A percentile compares a stretch with the other conserved stretches of the same genome.
Conservation (phyloP, 2,329 filamentous ascomycete genomes). For the Taxawa tesnikishii region DNA sequence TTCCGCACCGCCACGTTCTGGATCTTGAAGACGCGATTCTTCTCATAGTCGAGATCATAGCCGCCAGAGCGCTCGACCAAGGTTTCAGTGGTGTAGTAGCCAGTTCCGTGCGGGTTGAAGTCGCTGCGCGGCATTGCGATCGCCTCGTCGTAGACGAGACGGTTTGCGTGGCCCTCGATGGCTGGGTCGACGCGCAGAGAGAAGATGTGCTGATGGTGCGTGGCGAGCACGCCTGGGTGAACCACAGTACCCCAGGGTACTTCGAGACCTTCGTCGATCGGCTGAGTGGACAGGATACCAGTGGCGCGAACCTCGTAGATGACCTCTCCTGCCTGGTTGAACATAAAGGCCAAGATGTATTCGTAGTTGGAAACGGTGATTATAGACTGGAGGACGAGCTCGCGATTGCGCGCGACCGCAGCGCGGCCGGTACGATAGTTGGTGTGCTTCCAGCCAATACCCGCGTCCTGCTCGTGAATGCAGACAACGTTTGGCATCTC, state of each 20-base stretch:
- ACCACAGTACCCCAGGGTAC: conserved; percentile 58
- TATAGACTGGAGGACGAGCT: conserved; percentile 57
- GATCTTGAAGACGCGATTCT: conserved; percentile 37
- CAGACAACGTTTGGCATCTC: conserved; percentile 56
- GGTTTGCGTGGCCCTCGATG: conserved; percentile 33
- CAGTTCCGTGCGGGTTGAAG: conserved; percentile 43
- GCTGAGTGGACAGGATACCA: conserved; percentile 55
- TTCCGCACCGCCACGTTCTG: conserved; percentile 32
- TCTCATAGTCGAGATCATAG: conserved; percentile 33
- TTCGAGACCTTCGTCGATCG: conserved; percentile 51
- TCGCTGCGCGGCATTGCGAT: conserved; percentile 46
- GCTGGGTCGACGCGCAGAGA: conserved; percentile 35
- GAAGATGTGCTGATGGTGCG: conserved; percentile 69
- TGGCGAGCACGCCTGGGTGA: conserved; percentile 55
- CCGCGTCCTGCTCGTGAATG: conserved; percentile 58
- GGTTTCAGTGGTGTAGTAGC: conserved; percentile 35
- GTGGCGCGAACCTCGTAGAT: conserved; percentile 57
- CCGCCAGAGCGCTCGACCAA: conserved; percentile 35
- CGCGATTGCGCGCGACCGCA: conserved; percentile 49
- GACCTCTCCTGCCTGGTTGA: conserved; percentile 58
- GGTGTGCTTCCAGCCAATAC: conserved; percentile 60
- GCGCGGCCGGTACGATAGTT: conserved; percentile 56
- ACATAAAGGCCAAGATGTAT: conserved; percentile 60
- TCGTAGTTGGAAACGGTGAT: conserved; percentile 64
- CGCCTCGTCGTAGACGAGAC: conserved; percentile 39